These are phyloP conservation scores for Geotrichum candidum DNA, from an alignment of 1,139 yeast genomes.

Conservation along the genomic window DNA sequence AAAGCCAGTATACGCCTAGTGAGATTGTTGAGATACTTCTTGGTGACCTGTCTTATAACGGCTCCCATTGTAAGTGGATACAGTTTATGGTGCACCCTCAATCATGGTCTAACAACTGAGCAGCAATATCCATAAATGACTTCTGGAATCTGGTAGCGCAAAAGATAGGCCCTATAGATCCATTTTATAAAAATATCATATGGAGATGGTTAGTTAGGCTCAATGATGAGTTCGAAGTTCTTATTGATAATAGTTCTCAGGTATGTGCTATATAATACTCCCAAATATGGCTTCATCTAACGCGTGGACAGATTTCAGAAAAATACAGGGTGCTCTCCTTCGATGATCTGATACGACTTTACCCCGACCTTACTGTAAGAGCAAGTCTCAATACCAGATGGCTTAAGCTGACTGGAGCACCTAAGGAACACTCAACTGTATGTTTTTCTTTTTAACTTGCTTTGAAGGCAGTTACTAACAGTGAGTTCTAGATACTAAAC, in stretches of 20 bases:
- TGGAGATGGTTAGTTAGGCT: conserved; percentile 10
- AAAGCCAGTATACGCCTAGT: conserved; percentile 1
- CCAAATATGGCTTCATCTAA: not conserved
- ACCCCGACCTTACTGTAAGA: not conserved
- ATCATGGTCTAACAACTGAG: not conserved
- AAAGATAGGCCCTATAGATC: not conserved
- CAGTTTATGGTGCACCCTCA: not conserved
- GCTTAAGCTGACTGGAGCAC: not conserved
- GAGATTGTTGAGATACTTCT: conserved; percentile 5
- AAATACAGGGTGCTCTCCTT: not conserved
- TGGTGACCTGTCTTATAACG: conserved; percentile 2
- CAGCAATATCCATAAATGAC: conserved; percentile 1
- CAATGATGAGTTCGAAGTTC: conserved; percentile 5
- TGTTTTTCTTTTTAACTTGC: not conserved
- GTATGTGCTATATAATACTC: not conserved
- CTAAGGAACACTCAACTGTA: conserved; percentile 1
- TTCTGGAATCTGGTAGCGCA: conserved; percentile 8
- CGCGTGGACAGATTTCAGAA: not conserved
- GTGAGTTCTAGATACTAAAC: not conserved
- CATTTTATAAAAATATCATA: conserved; percentile 1
- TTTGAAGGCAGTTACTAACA: not conserved
- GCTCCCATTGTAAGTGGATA: conserved; percentile 3
- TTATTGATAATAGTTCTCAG: not conserved
- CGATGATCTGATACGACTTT: not conserved
- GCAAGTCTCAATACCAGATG: conserved; percentile 1